These are phyloP conservation scores for Arthroderma uncinatum DNA, from an alignment of 2,329 filamentous ascomycete genomes.

Conservation along the genomic window DNA sequence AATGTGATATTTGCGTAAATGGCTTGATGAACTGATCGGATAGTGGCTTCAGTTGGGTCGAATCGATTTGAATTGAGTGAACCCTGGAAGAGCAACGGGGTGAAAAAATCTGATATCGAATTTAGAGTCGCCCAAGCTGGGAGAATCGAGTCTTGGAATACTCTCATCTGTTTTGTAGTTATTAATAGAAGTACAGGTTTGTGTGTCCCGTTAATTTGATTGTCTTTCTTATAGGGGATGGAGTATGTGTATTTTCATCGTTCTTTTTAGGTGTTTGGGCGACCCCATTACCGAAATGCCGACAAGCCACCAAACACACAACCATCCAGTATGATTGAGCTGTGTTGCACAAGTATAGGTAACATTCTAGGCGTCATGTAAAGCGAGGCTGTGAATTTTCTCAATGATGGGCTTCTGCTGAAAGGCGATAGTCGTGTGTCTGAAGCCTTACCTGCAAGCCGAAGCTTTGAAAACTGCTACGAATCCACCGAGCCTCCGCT, in stretches of 20 bases:
- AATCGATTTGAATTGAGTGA: conserved; percentile 23
- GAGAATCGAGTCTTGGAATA: conserved; percentile 1
- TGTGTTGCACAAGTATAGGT: not conserved
- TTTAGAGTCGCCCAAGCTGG: not conserved
- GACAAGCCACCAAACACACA: too few relatives aligned
- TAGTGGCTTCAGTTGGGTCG: conserved; percentile 48
- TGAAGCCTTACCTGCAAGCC: not conserved
- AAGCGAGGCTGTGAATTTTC: too few relatives aligned
- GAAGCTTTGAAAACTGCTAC: not conserved
- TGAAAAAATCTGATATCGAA: not conserved
- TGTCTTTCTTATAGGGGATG: too few relatives aligned
- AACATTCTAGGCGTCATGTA: not conserved
- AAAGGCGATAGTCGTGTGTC: not conserved
- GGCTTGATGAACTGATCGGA: conserved; percentile 45
- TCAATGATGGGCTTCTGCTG: too few relatives aligned
- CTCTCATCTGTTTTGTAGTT: not conserved
- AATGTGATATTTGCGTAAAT: conserved; percentile 41
- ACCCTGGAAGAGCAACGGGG: not conserved
- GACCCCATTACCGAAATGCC: too few relatives aligned
- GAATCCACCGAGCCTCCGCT: not conserved
- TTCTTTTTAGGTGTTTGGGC: too few relatives aligned
- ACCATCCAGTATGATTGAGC: too few relatives aligned
- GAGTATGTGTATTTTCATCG: not conserved
- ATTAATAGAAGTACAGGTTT: not conserved
- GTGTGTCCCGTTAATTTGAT: too few relatives aligned